These are phyloP conservation scores for Globisporangium spinosum DNA, from an alignment of 352 stramenopile species.

Conservation along the genomic window DNA sequence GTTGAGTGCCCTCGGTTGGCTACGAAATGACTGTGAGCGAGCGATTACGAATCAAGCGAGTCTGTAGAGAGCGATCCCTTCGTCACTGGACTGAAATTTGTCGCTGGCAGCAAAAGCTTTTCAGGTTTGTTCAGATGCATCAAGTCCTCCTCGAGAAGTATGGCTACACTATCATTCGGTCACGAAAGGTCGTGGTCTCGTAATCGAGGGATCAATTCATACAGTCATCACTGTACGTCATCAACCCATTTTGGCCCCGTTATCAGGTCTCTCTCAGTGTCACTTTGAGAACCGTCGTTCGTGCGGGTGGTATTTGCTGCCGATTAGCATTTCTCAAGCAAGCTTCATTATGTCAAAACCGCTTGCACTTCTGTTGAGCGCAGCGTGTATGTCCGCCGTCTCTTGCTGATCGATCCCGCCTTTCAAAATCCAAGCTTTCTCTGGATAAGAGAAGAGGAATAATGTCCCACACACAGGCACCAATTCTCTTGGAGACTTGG, in stretches of 20 bases:
- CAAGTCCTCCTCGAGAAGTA: not conserved
- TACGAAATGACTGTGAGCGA: not conserved
- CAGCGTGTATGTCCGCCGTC: not conserved
- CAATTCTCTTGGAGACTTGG: not conserved
- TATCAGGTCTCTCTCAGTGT: not conserved
- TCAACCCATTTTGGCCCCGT: not conserved
- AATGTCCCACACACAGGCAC: not conserved
- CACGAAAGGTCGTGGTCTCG: not conserved
- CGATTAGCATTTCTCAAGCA: not conserved
- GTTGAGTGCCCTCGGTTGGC: not conserved
- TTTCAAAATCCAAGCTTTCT: not conserved
- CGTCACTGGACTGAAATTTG: not conserved
- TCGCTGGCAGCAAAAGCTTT: not conserved
- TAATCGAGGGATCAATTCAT: not conserved
- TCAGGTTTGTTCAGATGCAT: not conserved
- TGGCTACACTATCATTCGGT: not conserved
- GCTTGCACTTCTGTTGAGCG: not conserved
- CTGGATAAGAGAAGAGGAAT: not conserved
- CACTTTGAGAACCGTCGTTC: not conserved
- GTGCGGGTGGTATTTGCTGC: not conserved
- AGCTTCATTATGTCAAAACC: not conserved
- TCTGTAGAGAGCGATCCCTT: too few relatives aligned
- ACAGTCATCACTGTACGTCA: not conserved
- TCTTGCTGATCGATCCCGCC: not conserved
- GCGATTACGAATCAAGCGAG: not conserved